A percentile compares a stretch with the other conserved stretches of the same genome.
phyloP scores from a whole-genome alignment of 768 basidiomycete genomes.

The Hericium coralloides region DNA sequence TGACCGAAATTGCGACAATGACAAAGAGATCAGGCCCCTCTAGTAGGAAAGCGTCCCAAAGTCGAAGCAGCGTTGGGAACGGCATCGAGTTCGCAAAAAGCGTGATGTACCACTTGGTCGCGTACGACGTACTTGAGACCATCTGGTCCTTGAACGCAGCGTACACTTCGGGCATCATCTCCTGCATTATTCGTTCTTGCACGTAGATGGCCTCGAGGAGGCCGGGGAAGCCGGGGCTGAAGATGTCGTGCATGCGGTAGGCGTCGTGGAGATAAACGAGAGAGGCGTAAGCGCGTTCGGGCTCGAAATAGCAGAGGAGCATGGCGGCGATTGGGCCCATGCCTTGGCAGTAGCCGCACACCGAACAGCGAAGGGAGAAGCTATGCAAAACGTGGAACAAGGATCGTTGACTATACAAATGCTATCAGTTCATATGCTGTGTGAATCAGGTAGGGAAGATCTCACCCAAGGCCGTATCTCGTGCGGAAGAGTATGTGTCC shows the following conservation, averaged over 20 bases:
- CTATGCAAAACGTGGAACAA: constrained; percentile 92
- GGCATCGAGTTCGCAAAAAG: constrained; percentile 93
- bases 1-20: constrained; percentile 75
- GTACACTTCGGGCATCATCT: constrained; percentile 86
- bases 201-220: constrained; percentile 93
- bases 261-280: constrained; percentile 85
- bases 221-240: constrained; percentile 92
- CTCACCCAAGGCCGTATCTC: constrained; percentile 90
- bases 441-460: constrained; percentile 10
- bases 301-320: constrained; percentile 86
- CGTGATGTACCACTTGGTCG: constrained; percentile 99
- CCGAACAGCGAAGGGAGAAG: constrained; percentile 76
- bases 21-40: constrained; percentile 89
- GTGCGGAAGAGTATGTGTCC: constrained; percentile 94
- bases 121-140: constrained; percentile 91
- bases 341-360: constrained; percentile 96
- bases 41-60: constrained; percentile 92
- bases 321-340: constrained; percentile 98
- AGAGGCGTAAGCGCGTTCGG: constrained; percentile 78
- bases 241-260: constrained; percentile 82
- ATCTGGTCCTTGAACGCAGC: constrained; percentile 77
- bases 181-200: constrained; percentile 82
- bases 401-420: constrained; percentile 66
- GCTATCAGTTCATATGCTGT: background rate
- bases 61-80: constrained; percentile 85